A percentile compares a stretch with the other conserved stretches of the same genome.
Evolutionary conservation across 768 basidiomycete genomes (phyloP).

Genomic region (Auricularia cornea): DNA sequence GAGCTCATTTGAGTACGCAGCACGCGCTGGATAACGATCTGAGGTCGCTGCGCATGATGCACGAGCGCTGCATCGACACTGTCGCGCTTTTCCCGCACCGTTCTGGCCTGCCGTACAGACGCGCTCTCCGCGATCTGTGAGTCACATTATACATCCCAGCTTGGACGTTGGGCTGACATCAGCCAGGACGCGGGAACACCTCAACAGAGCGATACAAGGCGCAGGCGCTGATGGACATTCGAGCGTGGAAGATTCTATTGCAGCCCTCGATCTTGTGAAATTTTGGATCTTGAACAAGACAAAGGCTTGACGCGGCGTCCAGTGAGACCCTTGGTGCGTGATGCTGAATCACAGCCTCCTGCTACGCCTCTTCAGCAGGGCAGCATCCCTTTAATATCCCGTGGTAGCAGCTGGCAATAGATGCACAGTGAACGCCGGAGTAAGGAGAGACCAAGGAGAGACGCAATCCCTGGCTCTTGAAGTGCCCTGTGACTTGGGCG

Average conservation of each 20-base stretch:
- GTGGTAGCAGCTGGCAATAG: no score
- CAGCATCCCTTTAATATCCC: no score
- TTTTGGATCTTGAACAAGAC: constrained; percentile 64
- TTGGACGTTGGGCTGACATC: not conserved
- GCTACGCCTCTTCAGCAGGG: no score
- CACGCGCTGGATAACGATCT: constrained; percentile 92
- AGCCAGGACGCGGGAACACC: constrained; percentile 70
- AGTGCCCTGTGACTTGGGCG: no score
- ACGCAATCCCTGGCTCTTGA: no score
- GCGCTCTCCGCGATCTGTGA: constrained; percentile 76
- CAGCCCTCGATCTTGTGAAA: constrained; percentile 80
- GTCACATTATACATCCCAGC: constrained; percentile 8
- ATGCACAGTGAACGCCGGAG: no score
- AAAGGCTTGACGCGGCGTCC: not conserved
- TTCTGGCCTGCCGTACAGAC: constrained; percentile 64
- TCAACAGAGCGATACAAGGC: constrained; percentile 75
- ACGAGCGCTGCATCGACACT: constrained; percentile 81
- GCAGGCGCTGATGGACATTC: constrained; percentile 78
- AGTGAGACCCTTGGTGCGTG: no score
- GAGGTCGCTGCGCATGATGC: constrained; percentile 80
- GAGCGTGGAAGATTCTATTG: constrained; percentile 81
- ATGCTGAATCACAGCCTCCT: no score
- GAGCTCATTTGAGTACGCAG: not conserved
- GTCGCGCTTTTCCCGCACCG: constrained; percentile 80
- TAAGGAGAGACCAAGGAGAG: no score